Percentiles rank a stretch among this genome's conserved stretches.
Conservation (phyloP, 176 grass and related monocot species). For the Tillandsia leiboldiana region DNA sequence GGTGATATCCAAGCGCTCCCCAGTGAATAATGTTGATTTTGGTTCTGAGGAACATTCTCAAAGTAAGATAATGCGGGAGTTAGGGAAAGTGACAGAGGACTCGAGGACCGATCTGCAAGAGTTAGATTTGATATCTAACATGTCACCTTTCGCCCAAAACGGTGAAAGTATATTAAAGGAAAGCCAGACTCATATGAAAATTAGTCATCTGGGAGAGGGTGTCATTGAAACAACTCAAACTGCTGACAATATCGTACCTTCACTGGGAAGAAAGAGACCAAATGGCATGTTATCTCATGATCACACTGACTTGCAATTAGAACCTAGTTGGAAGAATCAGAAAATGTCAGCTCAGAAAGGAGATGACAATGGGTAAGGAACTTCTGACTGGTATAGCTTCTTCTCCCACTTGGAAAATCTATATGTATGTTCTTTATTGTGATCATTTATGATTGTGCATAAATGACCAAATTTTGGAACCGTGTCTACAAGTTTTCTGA, state of each 20-base stretch:
- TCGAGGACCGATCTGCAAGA: neutral
- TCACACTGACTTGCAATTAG: constrained; percentile 24
- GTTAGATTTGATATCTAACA: neutral
- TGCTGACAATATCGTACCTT: constrained; percentile 11
- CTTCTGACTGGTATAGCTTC: constrained; percentile 21
- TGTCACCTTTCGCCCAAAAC: neutral
- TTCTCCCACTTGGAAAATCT: neutral
- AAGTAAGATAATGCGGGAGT: constrained; percentile 13
- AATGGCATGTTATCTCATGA: constrained; percentile 23
- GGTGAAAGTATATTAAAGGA: neutral
- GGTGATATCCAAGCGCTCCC: constrained; percentile 66
- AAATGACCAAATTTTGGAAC: neutral
- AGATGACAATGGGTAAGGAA: constrained; percentile 11
- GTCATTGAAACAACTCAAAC: constrained; percentile 9
- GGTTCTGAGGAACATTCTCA: constrained; percentile 22
- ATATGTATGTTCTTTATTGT: constrained; percentile 13
- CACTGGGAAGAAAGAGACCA: constrained; percentile 37
- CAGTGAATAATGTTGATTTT: constrained; percentile 42
- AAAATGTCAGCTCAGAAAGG: constrained; percentile 22
- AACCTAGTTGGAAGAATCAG: constrained; percentile 38
- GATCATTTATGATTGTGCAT: neutral
- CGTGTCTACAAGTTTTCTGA: neutral
- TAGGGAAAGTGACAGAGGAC: constrained; percentile 5
- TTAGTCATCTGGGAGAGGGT: constrained; percentile 13
- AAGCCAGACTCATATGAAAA: neutral